Conservation (phyloP, 179 eudicot genomes). For the Patellifolia procumbens region DNA sequence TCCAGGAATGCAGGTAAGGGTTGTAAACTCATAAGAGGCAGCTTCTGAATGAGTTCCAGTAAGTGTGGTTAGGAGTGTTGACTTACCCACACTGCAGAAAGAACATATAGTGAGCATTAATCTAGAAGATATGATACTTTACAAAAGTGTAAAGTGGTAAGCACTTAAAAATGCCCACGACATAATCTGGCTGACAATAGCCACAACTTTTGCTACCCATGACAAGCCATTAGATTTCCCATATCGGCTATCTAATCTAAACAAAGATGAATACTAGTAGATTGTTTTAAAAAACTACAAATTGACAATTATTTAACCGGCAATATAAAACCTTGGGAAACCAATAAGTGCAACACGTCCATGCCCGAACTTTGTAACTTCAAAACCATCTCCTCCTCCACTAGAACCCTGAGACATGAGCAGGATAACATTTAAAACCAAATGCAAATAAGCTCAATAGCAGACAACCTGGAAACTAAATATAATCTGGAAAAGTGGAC, state of each 20-base stretch:
- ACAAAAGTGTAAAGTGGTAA: too few relatives aligned
- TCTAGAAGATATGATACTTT: not conserved
- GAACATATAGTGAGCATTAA: slow-evolving; percentile 14
- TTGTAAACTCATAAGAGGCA: slow-evolving; percentile 98
- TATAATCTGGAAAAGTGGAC: not conserved
- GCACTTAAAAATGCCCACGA: not conserved
- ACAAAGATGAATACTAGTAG: slow-evolving; percentile 1
- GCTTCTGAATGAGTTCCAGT: slow-evolving; percentile 99
- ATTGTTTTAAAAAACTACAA: slow-evolving; percentile 6
- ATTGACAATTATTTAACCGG: slow-evolving; percentile 3
- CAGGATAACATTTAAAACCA: slow-evolving; percentile 12
- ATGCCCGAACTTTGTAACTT: slow-evolving; percentile 98
- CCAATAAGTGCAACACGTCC: slow-evolving; percentile 99
- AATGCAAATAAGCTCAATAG: not conserved
- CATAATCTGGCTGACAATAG: slow-evolving; percentile 6
- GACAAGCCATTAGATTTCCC: not conserved
- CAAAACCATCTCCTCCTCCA: slow-evolving; percentile 99
- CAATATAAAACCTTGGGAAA: slow-evolving; percentile 76
- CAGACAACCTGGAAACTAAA: not conserved
- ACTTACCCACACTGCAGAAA: slow-evolving; percentile 92
- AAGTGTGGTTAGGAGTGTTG: slow-evolving; percentile 87
- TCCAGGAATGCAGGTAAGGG: slow-evolving; percentile 98
- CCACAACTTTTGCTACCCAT: not conserved
- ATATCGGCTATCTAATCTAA: slow-evolving; percentile 9
- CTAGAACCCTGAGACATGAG: slow-evolving; percentile 75